phyloP scores from a whole-genome alignment of 179 eudicot genomes.

The Drosera spatulata region DNA sequence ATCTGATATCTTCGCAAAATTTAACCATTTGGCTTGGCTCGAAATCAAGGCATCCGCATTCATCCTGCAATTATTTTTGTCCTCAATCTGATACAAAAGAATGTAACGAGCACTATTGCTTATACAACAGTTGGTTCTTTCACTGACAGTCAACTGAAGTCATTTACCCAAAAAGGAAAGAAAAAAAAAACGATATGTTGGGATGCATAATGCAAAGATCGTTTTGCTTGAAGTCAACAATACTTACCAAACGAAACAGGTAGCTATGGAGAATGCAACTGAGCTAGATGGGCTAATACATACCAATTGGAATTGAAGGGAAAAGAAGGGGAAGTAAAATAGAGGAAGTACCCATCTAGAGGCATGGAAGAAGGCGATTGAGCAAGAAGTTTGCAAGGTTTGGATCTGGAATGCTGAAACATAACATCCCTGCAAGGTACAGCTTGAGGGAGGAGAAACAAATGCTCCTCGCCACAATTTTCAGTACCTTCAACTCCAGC shows the following conservation, averaged over 20 bases:
- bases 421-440: conserved; percentile 56
- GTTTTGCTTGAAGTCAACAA: too few relatives aligned
- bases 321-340: background rate
- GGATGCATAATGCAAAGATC: too few relatives aligned
- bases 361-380: conserved; percentile 65
- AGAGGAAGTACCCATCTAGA: conserved; percentile 54
- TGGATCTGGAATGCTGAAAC: conserved; percentile 49
- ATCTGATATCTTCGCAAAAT: conserved; percentile 48
- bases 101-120: background rate
- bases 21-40: conserved; percentile 74
- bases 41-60: conserved; percentile 56
- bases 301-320: too few relatives aligned
- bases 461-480: conserved; percentile 22
- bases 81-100: background rate
- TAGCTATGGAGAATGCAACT: background rate
- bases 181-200: too few relatives aligned
- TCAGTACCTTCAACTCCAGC: conserved; percentile 31
- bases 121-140: background rate
- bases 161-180: too few relatives aligned
- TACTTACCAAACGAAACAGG: background rate
- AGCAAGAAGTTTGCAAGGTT: conserved; percentile 60
- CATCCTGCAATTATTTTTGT: conserved; percentile 31
- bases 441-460: conserved; percentile 18
- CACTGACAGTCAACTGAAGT: background rate
- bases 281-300: background rate